Base-by-base conservation (phyloP, 139 green algal genomes). In the Micromonas pusilla region DNA sequence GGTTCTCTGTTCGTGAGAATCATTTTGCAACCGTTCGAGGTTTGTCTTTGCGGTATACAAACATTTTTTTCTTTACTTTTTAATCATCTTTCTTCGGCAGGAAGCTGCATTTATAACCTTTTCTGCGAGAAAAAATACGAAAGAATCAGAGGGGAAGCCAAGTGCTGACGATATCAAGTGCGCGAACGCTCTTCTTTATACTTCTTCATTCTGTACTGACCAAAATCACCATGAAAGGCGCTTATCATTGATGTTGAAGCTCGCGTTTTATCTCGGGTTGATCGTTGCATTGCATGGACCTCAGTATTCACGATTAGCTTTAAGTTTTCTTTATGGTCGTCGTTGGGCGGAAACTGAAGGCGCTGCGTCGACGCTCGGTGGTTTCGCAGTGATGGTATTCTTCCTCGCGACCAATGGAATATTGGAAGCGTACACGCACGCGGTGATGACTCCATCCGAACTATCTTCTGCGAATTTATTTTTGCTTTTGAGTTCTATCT, bases 21-120 rank as follows among this genome's bases (percentile, higher is more conserved):
- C n/a, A 36, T 75, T 34, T 26, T 75, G 1, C 68, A 75, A 32
- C 68, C 68, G 3, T 75, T 75, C 30, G 68, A 75, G n/a, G n/a
- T n/a, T n/a, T n/a, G n/a, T n/a, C n/a, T n/a, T n/a, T n/a, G n/a
- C n/a, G n/a, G n/a, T n/a, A n/a, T n/a, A n/a, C n/a, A n/a, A n/a
- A n/a, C n/a, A n/a, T n/a, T n/a, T n/a, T n/a, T n/a, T n/a, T n/a
- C n/a, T n/a, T n/a, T n/a, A n/a, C n/a, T n/a, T n/a, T n/a, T n/a
- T n/a, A n/a, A n/a, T n/a, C n/a, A n/a, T n/a, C n/a, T n/a, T n/a
- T n/a, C n/a, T n/a, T n/a, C n/a, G n/a, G n/a, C n/a, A n/a, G 30
- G 68, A 75, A 32, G 6, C 26, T 1, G 68, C 68, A 62, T 75
- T 65, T 23, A 36, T 75, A 4, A 62, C 33, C 3, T 75, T 75